Evolutionary conservation across 2,329 filamentous ascomycete genomes (phyloP).

Genomic region (Seiridium unicorne): DNA sequence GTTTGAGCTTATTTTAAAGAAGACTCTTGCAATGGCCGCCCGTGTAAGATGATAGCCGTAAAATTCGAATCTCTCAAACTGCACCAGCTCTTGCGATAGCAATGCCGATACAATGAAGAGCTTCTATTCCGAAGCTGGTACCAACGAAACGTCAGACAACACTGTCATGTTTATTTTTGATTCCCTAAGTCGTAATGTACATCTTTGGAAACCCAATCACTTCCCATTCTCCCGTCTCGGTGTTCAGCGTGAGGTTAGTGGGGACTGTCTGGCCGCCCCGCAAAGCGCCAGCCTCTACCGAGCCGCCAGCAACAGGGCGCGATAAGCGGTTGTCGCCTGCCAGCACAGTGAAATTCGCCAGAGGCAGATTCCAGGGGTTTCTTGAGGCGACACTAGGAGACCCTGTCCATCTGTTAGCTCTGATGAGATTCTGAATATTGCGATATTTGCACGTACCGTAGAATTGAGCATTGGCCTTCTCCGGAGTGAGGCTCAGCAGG

Average conservation of each 20-base stretch:
- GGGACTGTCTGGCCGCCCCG: conserved; percentile 41
- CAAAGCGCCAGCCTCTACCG: conserved; percentile 26
- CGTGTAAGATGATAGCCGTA: too few species aligned
- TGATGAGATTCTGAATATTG: not conserved
- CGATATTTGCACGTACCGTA: not conserved
- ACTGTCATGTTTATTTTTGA: too few species aligned
- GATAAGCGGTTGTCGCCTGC: conserved; percentile 2
- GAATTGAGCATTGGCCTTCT: not conserved
- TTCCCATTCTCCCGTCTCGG: conserved; percentile 25
- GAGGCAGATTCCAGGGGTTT: conserved; percentile 2
- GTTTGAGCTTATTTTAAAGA: too few species aligned
- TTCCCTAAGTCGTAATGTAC: conserved; percentile 17
- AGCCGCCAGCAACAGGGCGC: conserved; percentile 3
- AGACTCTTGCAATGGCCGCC: too few species aligned
- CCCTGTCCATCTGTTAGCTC: not conserved
- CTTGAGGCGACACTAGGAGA: conserved; percentile 1
- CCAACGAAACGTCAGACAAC: too few species aligned
- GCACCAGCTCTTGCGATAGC: too few species aligned
- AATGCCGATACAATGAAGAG: too few species aligned
- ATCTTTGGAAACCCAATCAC: conserved; percentile 26
- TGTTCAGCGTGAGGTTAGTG: conserved; percentile 51
- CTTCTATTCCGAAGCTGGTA: too few species aligned
- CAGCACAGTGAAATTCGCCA: conserved; percentile 3
- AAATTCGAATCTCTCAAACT: too few species aligned
- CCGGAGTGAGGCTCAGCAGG: not conserved